Evolutionary conservation across 2,329 filamentous ascomycete species (phyloP), one percentile per base, ranked within the genome.

Genomic region (Talaromyces sp.): DNA sequence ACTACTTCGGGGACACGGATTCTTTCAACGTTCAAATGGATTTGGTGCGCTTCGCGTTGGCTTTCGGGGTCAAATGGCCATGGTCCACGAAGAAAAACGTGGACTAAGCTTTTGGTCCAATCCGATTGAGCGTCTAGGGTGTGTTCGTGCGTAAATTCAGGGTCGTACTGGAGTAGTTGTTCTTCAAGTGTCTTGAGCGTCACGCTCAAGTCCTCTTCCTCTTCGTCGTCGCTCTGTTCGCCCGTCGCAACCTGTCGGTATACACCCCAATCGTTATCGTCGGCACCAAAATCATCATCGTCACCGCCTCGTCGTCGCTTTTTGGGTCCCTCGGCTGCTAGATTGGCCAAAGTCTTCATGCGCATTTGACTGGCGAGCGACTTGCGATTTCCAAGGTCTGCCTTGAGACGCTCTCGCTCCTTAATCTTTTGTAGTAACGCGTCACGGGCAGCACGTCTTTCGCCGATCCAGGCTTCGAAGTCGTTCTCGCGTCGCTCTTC

Each of bases 231-330:
- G 73, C 90, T 92, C 70, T 84, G 84, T 16, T 86, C 86, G 8
- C 92, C 93, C 0, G 91, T 92, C 1, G 92, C 91, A 65, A 98
- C 96, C 47, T 92, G 92, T 62, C 95, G 89, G 78, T 99, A 99
- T 14, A 99, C 92, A 65, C 92, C 92, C 95, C 95, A 99, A 77
- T 99, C 95, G 65, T 96, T 93, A 73, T 99, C 95, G 76, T 99
- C 94, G 59, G 93, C 93, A 64, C 95, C 95, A 74, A 99, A 99
- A 66, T 92, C 93, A 75, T 99, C 95, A 72, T 99, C 95, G 74
- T 98, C 94, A 3, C 90, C 91, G 8, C 92, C 93, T 19, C 93
- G 88, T 14, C 94, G 87, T 78, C 97, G 96, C 76, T 93, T 93
- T 69, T 83, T 83, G 7, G 94, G 93, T 6, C 87, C 89, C 76